Evolutionary conservation across 2,329 filamentous ascomycete species (phyloP), one percentile per base, ranked within the genome.

Genomic region (Fusarium sp.): DNA sequence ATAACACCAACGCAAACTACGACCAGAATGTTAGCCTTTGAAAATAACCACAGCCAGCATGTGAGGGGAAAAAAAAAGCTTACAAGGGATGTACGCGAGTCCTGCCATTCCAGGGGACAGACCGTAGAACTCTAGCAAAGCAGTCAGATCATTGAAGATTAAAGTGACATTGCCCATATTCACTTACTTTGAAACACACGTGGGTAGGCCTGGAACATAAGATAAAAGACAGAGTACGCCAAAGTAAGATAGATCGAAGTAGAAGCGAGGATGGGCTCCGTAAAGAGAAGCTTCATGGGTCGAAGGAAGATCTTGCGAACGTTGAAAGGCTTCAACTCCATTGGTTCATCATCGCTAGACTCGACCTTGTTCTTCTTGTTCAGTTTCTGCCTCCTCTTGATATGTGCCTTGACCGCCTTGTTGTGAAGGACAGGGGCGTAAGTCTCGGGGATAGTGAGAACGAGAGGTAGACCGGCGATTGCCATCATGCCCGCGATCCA

Each of bases 401-500:
- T 82, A 18, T 87, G 77, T 40, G 75, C 82, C 42, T 80, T 77
- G 0, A 86, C 85, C 8, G 85, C 84, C 53, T 79, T 82, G 56
- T 83, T 81, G 28, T 88, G 80, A 14, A 87, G 79, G 5, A 86
- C 83, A 0, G 85, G 85, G 0, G 80, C 80, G 68, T 86, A 87
- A 2, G 83, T 84, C 63, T 84, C 82, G 3, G 82, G 83, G 1
- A 83, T 65, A 8, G 80, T 70, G 22, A 85, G 67, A 1, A 79
- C 76, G 2, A 79, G 56, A 17, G 78, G 78, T 34, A 79, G 43
- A 1, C 78, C 74, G 8, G 69, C 65, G 3, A 50, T 64, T 1
- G 77, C 76, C 11, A 79, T 74, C 36, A 77, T 66, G 13, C 75
- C 74, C 2, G 81, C 67, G 20, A 84, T 78, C 78, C 81, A 83